These are phyloP conservation scores for Suhomyces atakaporum DNA, from an alignment of 1,139 yeast species.

Conservation along the genomic window DNA sequence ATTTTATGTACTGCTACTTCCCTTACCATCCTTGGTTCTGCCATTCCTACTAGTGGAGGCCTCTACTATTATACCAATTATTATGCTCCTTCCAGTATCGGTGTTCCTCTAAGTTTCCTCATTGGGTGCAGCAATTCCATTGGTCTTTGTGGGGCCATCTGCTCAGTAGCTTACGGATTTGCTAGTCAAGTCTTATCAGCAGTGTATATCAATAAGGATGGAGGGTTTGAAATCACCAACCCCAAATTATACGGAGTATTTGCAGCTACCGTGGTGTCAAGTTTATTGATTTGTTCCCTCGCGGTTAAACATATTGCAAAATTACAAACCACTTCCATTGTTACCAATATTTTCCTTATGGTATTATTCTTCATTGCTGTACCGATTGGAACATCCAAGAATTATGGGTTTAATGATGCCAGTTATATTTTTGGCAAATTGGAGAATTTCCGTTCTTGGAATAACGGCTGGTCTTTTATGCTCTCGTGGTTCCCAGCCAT, in stretches of 20 bases:
- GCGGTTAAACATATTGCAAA: constrained; percentile 49
- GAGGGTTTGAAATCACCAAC: constrained; percentile 33
- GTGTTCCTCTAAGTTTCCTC: constrained; percentile 39
- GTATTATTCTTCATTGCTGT: constrained; percentile 64
- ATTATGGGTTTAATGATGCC: constrained; percentile 39
- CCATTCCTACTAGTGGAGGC: constrained; percentile 67
- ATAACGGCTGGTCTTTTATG: constrained; percentile 58
- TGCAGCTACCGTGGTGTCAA: constrained; percentile 34
- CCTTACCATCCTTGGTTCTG: constrained; percentile 66
- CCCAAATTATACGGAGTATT: constrained; percentile 39
- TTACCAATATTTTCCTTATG: constrained; percentile 56
- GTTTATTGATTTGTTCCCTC: constrained; percentile 32
- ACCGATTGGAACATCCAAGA: constrained; percentile 51
- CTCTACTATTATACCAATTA: constrained; percentile 51
- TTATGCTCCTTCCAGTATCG: constrained; percentile 33
- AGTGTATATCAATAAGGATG: constrained; percentile 32
- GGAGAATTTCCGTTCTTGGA: constrained; percentile 59
- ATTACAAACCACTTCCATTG: constrained; percentile 61
- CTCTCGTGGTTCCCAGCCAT: constrained; percentile 34
- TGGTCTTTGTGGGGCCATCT: constrained; percentile 40
- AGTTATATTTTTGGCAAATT: constrained; percentile 48
- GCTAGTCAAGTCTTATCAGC: constrained; percentile 40
- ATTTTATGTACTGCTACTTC: constrained; percentile 60
- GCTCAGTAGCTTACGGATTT: constrained; percentile 43
- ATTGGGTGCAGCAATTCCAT: constrained; percentile 40